Percentiles rank a stretch among this genome's conserved stretches.
Conservation (phyloP, 495 filamentous ascomycete species). For the Aspergillus sclerotiicarbonarius region DNA sequence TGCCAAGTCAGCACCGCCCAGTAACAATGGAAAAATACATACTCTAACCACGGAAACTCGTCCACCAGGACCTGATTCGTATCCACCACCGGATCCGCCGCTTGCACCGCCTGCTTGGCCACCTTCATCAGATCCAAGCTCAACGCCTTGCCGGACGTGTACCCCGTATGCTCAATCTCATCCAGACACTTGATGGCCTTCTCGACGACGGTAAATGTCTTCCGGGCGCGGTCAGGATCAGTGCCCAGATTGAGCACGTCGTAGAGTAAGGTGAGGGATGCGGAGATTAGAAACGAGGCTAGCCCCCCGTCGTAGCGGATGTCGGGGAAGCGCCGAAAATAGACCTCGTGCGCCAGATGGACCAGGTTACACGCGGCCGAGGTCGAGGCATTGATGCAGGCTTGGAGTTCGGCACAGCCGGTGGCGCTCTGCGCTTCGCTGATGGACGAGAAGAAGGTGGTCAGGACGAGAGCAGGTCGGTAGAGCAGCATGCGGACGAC, state of each 20-base stretch:
- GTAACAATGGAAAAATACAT: neutral
- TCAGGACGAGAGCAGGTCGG: constrained; percentile 13
- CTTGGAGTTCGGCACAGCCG: constrained; percentile 7
- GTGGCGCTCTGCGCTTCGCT: constrained; percentile 1
- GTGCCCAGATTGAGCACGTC: constrained; percentile 10
- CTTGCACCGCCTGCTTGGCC: constrained; percentile 11
- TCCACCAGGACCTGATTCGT: constrained; percentile 12
- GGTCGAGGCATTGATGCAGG: constrained; percentile 12
- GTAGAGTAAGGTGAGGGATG: constrained; percentile 10
- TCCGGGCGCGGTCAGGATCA: constrained; percentile 5
- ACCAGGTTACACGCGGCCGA: constrained; percentile 6
- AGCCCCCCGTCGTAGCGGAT: constrained; percentile 13
- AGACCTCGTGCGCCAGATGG: constrained; percentile 12
- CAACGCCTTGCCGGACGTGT: constrained; percentile 10
- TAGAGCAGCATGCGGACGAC: constrained; percentile 9
- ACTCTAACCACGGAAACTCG: constrained; percentile 17
- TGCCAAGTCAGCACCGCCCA: neutral
- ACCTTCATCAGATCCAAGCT: constrained; percentile 18
- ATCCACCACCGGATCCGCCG: constrained; percentile 10
- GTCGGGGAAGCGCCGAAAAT: constrained; percentile 10
- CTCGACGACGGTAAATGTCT: constrained; percentile 13
- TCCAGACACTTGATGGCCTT: constrained; percentile 12
- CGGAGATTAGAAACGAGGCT: constrained; percentile 10
- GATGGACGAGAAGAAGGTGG: constrained; percentile 10
- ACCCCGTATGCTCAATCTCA: constrained; percentile 13